Evolutionary conservation across 2,329 filamentous ascomycete genomes (phyloP).

Genomic region (Blastomyces parvus): DNA sequence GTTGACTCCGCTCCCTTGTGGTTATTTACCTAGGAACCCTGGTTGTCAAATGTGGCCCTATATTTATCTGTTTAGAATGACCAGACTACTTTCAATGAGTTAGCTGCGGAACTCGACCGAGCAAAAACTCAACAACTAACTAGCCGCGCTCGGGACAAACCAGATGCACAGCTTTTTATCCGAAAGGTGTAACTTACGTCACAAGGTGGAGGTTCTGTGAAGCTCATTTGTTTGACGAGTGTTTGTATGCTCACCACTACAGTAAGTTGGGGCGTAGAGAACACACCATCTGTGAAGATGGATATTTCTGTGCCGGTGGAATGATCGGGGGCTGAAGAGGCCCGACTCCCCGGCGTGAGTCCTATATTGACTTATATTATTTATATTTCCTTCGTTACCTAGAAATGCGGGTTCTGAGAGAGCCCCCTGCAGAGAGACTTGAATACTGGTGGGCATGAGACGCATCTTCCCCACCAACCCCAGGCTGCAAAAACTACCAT

Average conservation of each 20-base stretch:
- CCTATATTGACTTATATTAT: too few species aligned
- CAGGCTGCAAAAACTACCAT: too few species aligned
- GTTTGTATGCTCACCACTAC: neutral
- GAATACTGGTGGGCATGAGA: too few species aligned
- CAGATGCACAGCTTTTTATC: neutral
- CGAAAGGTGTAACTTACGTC: neutral
- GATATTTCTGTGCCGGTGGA: too few species aligned
- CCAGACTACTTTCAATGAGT: neutral
- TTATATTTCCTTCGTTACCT: too few species aligned
- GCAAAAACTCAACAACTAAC: neutral
- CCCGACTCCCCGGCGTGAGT: too few species aligned
- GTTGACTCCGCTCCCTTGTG: neutral
- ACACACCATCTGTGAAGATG: too few species aligned
- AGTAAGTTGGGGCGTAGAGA: neutral
- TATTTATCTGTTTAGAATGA: neutral
- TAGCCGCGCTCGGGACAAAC: neutral
- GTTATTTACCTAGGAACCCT: neutral
- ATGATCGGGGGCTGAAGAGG: too few species aligned
- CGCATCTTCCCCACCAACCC: too few species aligned
- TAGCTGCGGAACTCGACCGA: neutral
- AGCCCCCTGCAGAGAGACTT: too few species aligned
- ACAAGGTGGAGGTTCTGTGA: neutral
- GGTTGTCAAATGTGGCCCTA: neutral
- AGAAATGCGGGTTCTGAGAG: too few species aligned
- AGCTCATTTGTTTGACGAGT: too few species aligned